Evolutionary conservation across 1,284 basidiomycete species (phyloP).

Genomic region (Cryptococcus depauperatus): DNA sequence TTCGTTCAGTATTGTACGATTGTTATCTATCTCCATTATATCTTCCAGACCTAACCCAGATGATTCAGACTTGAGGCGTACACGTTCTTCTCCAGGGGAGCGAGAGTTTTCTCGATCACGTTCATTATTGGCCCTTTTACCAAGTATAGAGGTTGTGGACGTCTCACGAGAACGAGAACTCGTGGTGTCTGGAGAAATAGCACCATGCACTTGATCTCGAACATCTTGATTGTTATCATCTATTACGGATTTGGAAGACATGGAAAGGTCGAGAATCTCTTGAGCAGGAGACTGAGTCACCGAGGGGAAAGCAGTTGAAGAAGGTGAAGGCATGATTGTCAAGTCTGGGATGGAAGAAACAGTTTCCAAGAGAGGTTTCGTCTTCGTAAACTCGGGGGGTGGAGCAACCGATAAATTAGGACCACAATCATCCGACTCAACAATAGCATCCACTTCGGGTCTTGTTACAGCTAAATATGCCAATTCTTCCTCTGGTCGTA

Average conservation of each 20-base stretch:
- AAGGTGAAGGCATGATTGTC: not conserved
- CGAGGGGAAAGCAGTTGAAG: not conserved
- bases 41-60: constrained; percentile 4
- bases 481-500: constrained; percentile 41
- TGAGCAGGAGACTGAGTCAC: not conserved
- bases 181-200: not conserved
- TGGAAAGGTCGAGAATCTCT: not conserved
- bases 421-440: constrained; percentile 11
- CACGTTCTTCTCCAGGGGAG: constrained; percentile 2
- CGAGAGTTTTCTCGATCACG: constrained; percentile 1
- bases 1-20: not conserved
- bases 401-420: not conserved
- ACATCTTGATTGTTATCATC: not conserved
- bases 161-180: not conserved
- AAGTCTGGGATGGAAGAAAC: not conserved
- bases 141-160: constrained; percentile 1
- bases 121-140: not conserved
- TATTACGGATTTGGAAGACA: not conserved
- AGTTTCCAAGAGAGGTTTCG: not conserved
- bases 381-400: not conserved
- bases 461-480: constrained; percentile 43
- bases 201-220: not conserved
- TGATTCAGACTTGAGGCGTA: not conserved
- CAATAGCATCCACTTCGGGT: constrained; percentile 27
- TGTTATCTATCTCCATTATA: not conserved